These are phyloP conservation scores for Voacanga thouarsii DNA, from an alignment of 257 asterid genomes.

Conservation along the genomic window DNA sequence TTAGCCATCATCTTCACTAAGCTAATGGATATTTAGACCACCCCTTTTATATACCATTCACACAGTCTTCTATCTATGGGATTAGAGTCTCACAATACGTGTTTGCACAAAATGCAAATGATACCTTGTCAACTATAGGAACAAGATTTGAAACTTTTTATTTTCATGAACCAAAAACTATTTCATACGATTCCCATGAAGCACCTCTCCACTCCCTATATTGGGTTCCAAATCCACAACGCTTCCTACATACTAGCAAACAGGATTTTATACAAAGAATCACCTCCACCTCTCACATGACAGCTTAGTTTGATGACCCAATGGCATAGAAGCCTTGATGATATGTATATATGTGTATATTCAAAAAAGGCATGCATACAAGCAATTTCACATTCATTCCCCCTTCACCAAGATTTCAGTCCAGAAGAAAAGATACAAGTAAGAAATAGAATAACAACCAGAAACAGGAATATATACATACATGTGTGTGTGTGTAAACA, in stretches of 20 bases:
- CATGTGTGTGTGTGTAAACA: neutral
- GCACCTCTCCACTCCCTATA: neutral
- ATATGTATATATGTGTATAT: neutral
- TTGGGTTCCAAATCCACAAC: neutral
- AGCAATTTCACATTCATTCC: neutral
- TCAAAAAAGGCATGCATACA: neutral
- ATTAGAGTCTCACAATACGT: too few species aligned
- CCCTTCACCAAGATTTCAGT: neutral
- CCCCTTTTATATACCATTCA: too few species aligned
- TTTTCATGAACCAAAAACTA: neutral
- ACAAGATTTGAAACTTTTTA: neutral
- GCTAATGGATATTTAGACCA: too few species aligned
- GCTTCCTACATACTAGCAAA: neutral
- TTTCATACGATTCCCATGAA: neutral
- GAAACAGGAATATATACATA: neutral
- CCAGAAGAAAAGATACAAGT: too few species aligned
- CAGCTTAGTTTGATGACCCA: neutral
- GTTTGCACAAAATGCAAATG: too few species aligned
- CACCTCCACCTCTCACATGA: neutral
- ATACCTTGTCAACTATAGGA: neutral
- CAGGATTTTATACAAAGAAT: neutral
- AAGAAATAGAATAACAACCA: neutral
- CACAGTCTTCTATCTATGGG: too few species aligned
- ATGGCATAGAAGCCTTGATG: neutral
- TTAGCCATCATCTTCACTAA: too few species aligned